Percentiles rank a stretch among this genome's conserved stretches.
Evolutionary conservation across 139 green algal species (phyloP).

Genomic region (Picochlorum costavermella): DNA sequence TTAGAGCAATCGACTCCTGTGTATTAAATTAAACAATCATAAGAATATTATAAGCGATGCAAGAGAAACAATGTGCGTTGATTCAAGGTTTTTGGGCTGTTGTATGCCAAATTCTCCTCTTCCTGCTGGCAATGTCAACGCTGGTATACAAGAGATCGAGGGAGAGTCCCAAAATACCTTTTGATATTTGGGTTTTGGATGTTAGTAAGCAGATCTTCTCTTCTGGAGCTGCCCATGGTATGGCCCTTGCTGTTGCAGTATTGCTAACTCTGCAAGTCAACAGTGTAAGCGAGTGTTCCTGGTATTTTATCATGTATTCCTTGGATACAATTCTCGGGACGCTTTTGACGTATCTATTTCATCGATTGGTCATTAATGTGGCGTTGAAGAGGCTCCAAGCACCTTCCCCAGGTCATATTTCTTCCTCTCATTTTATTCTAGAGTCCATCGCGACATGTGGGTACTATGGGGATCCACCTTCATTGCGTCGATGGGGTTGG

Average conservation of each 20-base stretch:
- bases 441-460: conserved; percentile 23
- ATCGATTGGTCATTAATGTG: conserved; percentile 23
- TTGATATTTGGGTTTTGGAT: conserved; percentile 46
- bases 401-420: background rate
- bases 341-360: conserved; percentile 33
- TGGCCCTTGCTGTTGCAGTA: conserved; percentile 42
- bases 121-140: background rate
- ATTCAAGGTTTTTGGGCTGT: conserved; percentile 6
- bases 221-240: conserved; percentile 20
- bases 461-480: conserved; percentile 41
- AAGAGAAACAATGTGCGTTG: background rate
- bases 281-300: conserved; percentile 36
- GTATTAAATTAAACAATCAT: no score
- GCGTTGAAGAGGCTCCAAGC: background rate
- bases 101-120: background rate
- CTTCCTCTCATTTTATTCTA: background rate
- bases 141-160: background rate
- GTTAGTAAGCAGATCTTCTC: conserved; percentile 47
- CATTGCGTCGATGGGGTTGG: conserved; percentile 19
- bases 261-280: conserved; percentile 9
- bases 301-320: conserved; percentile 44
- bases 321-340: conserved; percentile 50
- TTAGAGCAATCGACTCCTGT: no score
- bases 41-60: background rate
- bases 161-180: conserved; percentile 33